Percentiles rank a stretch among this genome's conserved stretches.
Evolutionary conservation across 345 rosid species (phyloP).

Genomic region (Rhodamnia rubescens): DNA sequence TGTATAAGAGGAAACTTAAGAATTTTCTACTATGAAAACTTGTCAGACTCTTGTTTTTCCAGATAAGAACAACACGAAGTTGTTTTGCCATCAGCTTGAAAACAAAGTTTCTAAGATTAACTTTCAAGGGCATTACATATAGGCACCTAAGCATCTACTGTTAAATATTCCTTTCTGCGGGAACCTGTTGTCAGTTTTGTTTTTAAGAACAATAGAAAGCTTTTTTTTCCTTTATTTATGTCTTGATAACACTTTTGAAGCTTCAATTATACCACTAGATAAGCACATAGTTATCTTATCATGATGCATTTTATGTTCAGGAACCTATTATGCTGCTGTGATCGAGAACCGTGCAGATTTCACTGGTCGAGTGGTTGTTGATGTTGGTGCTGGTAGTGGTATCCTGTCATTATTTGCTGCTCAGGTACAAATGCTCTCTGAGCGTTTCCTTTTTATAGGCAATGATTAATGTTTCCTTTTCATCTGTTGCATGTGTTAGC

Average conservation of each 20-base stretch:
- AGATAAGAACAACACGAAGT: neutral
- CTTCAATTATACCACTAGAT: neutral
- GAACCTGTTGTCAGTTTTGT: neutral
- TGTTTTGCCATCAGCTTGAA: neutral
- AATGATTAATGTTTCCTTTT: neutral
- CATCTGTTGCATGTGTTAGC: neutral
- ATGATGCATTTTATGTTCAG: conserved; percentile 19
- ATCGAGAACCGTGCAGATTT: conserved; percentile 92
- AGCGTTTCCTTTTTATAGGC: neutral
- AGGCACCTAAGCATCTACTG: neutral
- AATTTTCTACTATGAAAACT: neutral
- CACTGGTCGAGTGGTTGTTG: conserved; percentile 83
- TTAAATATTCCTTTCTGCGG: neutral
- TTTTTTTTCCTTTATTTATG: neutral
- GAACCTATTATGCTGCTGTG: conserved; percentile 95
- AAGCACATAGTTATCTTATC: neutral
- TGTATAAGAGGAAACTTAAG: neutral
- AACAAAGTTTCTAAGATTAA: neutral
- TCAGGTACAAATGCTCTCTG: conserved; percentile 37
- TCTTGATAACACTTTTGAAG: neutral
- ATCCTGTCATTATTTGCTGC: conserved; percentile 97
- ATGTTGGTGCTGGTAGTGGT: conserved; percentile 99
- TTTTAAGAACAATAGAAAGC: neutral
- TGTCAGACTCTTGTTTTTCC: neutral
- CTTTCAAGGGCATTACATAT: neutral